Base-by-base conservation (phyloP, 306 rosid genomes). In the Castanospermum australe region DNA sequence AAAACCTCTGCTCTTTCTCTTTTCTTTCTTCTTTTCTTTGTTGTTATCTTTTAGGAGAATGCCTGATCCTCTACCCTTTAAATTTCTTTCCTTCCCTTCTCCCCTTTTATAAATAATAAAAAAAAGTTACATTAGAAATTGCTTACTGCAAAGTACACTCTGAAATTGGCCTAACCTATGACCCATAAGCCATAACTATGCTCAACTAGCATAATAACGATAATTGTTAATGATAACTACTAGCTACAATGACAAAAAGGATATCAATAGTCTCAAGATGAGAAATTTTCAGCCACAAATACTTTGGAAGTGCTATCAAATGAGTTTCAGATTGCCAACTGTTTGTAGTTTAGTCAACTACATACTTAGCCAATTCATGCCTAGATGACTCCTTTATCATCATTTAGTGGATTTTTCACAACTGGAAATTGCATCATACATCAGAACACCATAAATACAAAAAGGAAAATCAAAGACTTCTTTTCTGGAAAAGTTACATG, bases 301-400 rank as follows among this genome's bases (percentile, higher is more conserved):
- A 55, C 8, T 24, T 20, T 24, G 12, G 14, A 77, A 51, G 62
- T 24, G 61, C 59, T 39, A 77, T 61, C 12, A 30, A 61, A 24
- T 47, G 9, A 51, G 82, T n/a, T 55, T 67, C 47, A 55, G 14
- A 73, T 69, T 64, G 54, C 47, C 11, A 66, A 47, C 72, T 1
- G 2, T 44, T 75, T 59, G 62, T 52, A 30, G 55, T 55, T 55
- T 62, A 70, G 42, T 18, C 61, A 38, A 45, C 71, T 32, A 50
- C 3, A 20, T 50, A 63, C 63, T 42, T 20, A 30, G 55, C 33
- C 11, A 8, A 56, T 71, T 76, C 79, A 62, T 36, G 69, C 73
- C 68, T 77, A 35, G 70, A 54, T 67, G 62, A 77, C 73, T 72
- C 32, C 57, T 42, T 66, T 30, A 51, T 51, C 24, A 18, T 82